Conservation (phyloP, 2,329 filamentous ascomycete species). For the Pseudopithomyces maydicus region DNA sequence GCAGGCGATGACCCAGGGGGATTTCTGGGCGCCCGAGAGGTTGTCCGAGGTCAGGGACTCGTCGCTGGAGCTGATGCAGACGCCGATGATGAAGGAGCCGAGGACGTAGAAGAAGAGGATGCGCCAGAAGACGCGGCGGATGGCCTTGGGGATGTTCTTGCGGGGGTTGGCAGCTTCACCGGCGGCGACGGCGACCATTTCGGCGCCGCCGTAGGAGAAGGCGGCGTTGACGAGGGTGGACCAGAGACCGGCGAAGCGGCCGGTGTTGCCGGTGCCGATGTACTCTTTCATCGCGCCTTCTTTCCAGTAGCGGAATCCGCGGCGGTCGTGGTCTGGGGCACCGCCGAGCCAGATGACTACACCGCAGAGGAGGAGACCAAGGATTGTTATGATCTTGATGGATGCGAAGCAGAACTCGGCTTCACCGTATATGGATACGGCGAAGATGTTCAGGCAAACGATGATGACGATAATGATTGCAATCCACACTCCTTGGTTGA, state of each 20-base stretch:
- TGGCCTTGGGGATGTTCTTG: constrained; percentile 58
- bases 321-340: constrained; percentile 37
- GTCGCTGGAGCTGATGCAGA: constrained; percentile 64
- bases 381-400: constrained; percentile 52
- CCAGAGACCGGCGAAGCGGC: constrained; percentile 67
- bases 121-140: constrained; percentile 60
- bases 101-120: constrained; percentile 61
- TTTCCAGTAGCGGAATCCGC: constrained; percentile 72
- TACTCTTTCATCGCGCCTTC: constrained; percentile 59
- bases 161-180: constrained; percentile 44
- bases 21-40: constrained; percentile 41
- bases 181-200: constrained; percentile 45
- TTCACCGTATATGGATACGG: constrained; percentile 49
- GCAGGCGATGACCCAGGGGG: constrained; percentile 66
- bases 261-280: constrained; percentile 61
- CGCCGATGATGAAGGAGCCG: constrained; percentile 61
- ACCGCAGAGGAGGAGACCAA: constrained; percentile 36
- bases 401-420: constrained; percentile 56
- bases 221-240: constrained; percentile 60
- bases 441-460: constrained; percentile 41
- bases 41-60: constrained; percentile 53
- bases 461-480: constrained; percentile 42
- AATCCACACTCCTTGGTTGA: constrained; percentile 42
- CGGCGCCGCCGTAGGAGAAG: constrained; percentile 44
- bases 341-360: constrained; percentile 45